These are phyloP conservation scores for Acer campestre DNA, from an alignment of 345 rosid species.

Conservation along the genomic window DNA sequence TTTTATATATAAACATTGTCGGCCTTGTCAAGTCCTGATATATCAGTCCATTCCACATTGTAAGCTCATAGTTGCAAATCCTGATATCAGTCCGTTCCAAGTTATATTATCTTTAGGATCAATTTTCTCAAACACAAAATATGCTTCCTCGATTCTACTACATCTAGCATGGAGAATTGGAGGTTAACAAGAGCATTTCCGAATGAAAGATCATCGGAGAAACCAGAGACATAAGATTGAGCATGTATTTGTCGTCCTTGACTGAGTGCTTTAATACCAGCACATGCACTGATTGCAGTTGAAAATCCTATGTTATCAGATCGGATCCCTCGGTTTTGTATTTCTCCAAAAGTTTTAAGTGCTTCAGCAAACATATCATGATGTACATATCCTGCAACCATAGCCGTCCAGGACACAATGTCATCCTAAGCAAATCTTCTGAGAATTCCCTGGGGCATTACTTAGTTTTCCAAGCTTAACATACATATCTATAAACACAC, in stretches of 20 bases:
- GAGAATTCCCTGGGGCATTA: slow-evolving; percentile 59
- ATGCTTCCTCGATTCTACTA: too few relatives aligned
- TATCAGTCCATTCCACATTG: slow-evolving; percentile 83
- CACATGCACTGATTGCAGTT: slow-evolving; percentile 88
- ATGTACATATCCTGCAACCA: slow-evolving; percentile 82
- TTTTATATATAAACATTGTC: slow-evolving; percentile 20
- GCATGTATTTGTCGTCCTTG: slow-evolving; percentile 83
- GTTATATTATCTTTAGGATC: too few relatives aligned
- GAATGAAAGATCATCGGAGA: too few relatives aligned
- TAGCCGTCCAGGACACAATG: slow-evolving; percentile 89
- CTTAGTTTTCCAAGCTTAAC: slow-evolving; percentile 77
- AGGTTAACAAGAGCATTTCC: too few relatives aligned
- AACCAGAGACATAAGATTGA: slow-evolving; percentile 45
- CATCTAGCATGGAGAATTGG: too few relatives aligned
- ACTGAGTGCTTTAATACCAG: slow-evolving; percentile 71
- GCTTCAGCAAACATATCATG: slow-evolving; percentile 67
- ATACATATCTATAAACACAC: slow-evolving; percentile 92
- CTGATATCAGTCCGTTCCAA: too few relatives aligned
- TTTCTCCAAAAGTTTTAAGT: slow-evolving; percentile 61
- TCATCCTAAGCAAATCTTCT: slow-evolving; percentile 62
- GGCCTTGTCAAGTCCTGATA: slow-evolving; percentile 82
- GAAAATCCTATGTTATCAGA: slow-evolving; percentile 78
- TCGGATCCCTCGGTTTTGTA: slow-evolving; percentile 60
- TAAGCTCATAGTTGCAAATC: slow-evolving; percentile 12
- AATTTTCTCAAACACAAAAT: too few relatives aligned